Percentiles rank a stretch among this genome's conserved stretches.
Conservation (phyloP, 768 basidiomycete genomes). For the Amyloporia xantha region DNA sequence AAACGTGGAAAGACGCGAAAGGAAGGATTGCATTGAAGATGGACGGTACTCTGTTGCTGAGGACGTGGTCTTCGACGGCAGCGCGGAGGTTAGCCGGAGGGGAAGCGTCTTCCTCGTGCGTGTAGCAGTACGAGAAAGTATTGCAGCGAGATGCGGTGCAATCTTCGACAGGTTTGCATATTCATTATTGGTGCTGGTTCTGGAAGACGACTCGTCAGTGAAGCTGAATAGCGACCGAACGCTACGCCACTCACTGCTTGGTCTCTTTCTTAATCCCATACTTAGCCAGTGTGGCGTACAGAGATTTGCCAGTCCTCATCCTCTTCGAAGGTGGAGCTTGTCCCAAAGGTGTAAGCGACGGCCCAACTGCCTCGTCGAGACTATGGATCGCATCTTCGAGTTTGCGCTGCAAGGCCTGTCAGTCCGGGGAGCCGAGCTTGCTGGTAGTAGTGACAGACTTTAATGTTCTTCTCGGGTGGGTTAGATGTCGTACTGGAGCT, state of each 20-base stretch:
- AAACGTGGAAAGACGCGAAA: slow-evolving; percentile 69
- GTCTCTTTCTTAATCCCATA: slow-evolving; percentile 60
- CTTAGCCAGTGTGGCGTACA: slow-evolving; percentile 76
- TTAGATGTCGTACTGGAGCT: slow-evolving; percentile 5
- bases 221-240: too few species aligned
- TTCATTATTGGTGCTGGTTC: slow-evolving; percentile 15
- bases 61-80: slow-evolving; percentile 22
- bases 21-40: slow-evolving; percentile 67
- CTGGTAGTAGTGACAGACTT: slow-evolving; percentile 8
- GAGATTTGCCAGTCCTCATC: slow-evolving; percentile 44
- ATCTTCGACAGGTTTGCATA: slow-evolving; percentile 40
- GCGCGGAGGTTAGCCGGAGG: slow-evolving; percentile 29
- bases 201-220: slow-evolving; percentile 2
- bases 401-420: slow-evolving; percentile 49
- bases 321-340: slow-evolving; percentile 46
- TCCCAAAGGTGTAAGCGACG: slow-evolving; percentile 24
- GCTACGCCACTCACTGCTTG: slow-evolving; percentile 25
- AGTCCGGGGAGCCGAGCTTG: slow-evolving; percentile 7
- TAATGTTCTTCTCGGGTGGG: slow-evolving; percentile 15
- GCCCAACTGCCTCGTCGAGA: slow-evolving; percentile 57
- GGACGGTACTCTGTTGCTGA: slow-evolving; percentile 64
- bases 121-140: slow-evolving; percentile 58
- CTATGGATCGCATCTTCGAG: slow-evolving; percentile 74
- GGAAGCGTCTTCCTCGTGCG: slow-evolving; percentile 46
- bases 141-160: slow-evolving; percentile 66